Evolutionary conservation across 2,329 filamentous ascomycete species (phyloP), one percentile per base, ranked within the genome.

Genomic region (Hymenoscyphus linearis): DNA sequence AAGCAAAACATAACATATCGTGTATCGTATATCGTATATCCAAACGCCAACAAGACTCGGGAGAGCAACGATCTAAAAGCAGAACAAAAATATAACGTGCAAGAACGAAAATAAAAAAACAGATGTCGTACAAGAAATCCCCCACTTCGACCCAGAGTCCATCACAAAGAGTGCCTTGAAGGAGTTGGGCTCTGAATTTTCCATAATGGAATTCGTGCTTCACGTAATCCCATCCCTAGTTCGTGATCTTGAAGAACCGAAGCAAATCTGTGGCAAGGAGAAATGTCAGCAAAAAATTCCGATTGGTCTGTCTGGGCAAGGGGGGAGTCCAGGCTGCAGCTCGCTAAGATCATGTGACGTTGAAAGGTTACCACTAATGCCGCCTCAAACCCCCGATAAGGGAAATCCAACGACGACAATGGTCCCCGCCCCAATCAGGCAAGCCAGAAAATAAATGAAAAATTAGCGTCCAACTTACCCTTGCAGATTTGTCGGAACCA

Each of bases 201-300:
- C 40, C 40, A 47, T 22, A 22, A n/a, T 47, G 22, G 40, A 47
- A 9, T 47, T 22, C n/a, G 18, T 47, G 22, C 18, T 47, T 22
- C 12, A 57, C 52, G 50, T 37, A 40, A 25, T 60, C 52, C 36
- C 40, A n/a, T 31, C 37, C 56, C 60, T 50, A 62, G 60, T 59
- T 18, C 60, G 37, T 62, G 60, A 62, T 62, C 60, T 59, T 57
- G 56, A 62, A 44, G 40, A 55, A n/a, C n/a, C n/a, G n/a, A n/a
- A n/a, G n/a, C n/a, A 58, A 31, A 26, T 16, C 40, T 58, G 44
- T n/a, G n/a, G n/a, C 13, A 13, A 52, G 31, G 44, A 58, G 34
- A 27, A 22, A 58, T 37, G 56, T 58, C 52, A 57, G 55, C 55
- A 22, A 18, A 56, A n/a, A n/a, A n/a, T n/a, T n/a, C n/a, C 40